These are phyloP conservation scores for Lactarius tabidus DNA, from an alignment of 768 basidiomycete genomes.

Conservation along the genomic window DNA sequence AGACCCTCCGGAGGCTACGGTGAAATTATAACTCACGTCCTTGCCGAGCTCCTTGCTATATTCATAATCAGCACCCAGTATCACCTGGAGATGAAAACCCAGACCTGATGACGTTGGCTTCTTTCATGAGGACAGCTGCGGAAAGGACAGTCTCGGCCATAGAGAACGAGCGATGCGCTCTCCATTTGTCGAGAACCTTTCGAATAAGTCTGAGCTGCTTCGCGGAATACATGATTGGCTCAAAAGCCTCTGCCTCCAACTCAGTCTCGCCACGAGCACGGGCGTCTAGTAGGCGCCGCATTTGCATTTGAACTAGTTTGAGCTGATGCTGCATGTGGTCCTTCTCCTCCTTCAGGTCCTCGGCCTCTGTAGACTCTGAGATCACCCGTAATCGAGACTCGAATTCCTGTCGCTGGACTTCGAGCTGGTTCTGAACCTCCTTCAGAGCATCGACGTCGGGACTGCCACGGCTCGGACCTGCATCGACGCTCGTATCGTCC, in stretches of 20 bases:
- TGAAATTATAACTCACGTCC: constrained; percentile 88
- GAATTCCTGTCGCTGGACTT: constrained; percentile 41
- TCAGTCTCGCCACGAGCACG: constrained; percentile 75
- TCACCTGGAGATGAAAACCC: constrained; percentile 26
- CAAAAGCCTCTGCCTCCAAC: constrained; percentile 56
- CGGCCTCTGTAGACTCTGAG: constrained; percentile 69
- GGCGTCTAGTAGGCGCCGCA: constrained; percentile 75
- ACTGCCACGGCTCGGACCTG: constrained; percentile 51
- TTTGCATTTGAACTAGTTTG: constrained; percentile 71
- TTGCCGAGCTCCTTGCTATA: constrained; percentile 81
- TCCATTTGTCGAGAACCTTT: constrained; percentile 82
- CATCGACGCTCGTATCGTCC: constrained; percentile 84
- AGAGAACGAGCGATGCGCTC: constrained; percentile 75
- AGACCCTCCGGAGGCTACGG: constrained; percentile 78
- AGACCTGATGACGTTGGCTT: constrained; percentile 91
- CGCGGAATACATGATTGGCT: constrained; percentile 79
- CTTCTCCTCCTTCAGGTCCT: constrained; percentile 85
- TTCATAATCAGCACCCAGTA: constrained; percentile 2
- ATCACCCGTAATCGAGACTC: constrained; percentile 60
- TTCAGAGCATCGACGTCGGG: constrained; percentile 66
- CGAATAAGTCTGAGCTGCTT: constrained; percentile 78
- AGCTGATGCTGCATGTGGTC: constrained; percentile 92
- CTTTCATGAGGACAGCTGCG: constrained; percentile 82
- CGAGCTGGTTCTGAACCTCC: constrained; percentile 71
- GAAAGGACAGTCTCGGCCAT: constrained; percentile 90